phyloP scores from a whole-genome alignment of 305 asterid genomes.

The Fraxinus greggii region DNA sequence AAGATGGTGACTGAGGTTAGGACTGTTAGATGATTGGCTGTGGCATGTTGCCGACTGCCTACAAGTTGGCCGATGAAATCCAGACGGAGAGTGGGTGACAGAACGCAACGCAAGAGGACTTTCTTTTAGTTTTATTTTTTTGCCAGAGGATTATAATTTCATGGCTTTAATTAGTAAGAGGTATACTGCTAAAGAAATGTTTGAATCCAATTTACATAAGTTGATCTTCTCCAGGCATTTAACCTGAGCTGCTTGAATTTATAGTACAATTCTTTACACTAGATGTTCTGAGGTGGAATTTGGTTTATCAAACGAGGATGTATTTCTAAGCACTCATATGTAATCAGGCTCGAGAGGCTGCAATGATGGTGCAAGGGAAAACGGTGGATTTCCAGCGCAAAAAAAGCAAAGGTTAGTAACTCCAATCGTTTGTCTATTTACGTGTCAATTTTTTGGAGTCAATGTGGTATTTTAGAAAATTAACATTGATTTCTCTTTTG shows the following conservation, averaged over 20 bases:
- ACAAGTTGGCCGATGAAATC: background rate
- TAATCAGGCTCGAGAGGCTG: slow-evolving; percentile 92
- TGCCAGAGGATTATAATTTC: background rate
- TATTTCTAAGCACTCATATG: slow-evolving; percentile 18
- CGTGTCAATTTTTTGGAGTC: background rate
- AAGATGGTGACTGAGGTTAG: background rate
- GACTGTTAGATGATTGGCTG: background rate
- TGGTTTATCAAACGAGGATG: background rate
- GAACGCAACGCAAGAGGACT: background rate
- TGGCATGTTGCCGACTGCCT: background rate
- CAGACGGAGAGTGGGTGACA: background rate
- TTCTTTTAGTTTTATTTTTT: background rate
- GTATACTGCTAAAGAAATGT: background rate
- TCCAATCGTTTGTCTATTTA: background rate
- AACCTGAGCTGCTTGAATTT: slow-evolving; percentile 8
- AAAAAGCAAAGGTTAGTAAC: slow-evolving; percentile 79
- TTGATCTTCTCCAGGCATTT: background rate
- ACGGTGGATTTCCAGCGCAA: slow-evolving; percentile 94
- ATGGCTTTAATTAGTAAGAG: background rate
- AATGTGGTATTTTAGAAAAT: background rate
- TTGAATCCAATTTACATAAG: background rate
- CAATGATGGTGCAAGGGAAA: slow-evolving; percentile 84
- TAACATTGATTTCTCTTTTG: background rate
- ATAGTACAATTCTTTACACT: slow-evolving; percentile 3
- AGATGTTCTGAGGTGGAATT: slow-evolving; percentile 17